Evolutionary conservation across 306 rosid genomes (phyloP), one percentile per base, ranked within the genome.

Genomic region (Psophocarpus tetragonolobus): DNA sequence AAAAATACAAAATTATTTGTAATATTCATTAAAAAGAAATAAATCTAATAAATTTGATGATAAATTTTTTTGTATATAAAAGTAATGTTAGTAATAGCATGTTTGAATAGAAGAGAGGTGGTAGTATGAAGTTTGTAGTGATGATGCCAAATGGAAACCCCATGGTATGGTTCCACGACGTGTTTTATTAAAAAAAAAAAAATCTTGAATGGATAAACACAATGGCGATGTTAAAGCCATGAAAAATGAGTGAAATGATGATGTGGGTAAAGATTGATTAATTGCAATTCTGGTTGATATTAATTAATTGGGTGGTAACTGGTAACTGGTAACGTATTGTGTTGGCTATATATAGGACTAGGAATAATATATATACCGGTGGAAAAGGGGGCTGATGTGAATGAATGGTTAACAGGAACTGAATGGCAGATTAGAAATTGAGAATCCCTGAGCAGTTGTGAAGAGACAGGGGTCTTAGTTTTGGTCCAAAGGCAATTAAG

Each of bases 361-460:
- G 18, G 44, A 9, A 58, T 26, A 27, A 18, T 15, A 38, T 10
- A 47, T 48, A 47, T 5, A 50, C 11, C 5, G 21, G 84, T 42
- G 5, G 21, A 61, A 62, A 65, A 36, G 74, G 53, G 9, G 74
- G 66, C 67, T 51, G 54, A 66, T 53, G 74, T 66, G 68, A 77
- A 17, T 14, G 44, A 66, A 56, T 57, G 8, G 60, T 68, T 15
- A 75, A 4, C 61, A 36, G 17, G 41, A 75, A 75, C 74, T 18
- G 32, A 82, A 71, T 14, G 69, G 67, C 72, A 42, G 53, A 65
- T 65, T 47, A 48, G 80, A 61, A 83, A 72, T 42, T 53, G 1
- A 65, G 42, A 65, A 30, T 14, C 61, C 73, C 68, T 67, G 11
- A 48, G 21, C 35, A 66, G 65, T 53, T 38, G 41, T 39, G 81